A percentile compares a stretch with the other conserved stretches of the same genome.
phyloP scores from a whole-genome alignment of 2,329 filamentous ascomycete genomes.

The Venturia aucupariae region DNA sequence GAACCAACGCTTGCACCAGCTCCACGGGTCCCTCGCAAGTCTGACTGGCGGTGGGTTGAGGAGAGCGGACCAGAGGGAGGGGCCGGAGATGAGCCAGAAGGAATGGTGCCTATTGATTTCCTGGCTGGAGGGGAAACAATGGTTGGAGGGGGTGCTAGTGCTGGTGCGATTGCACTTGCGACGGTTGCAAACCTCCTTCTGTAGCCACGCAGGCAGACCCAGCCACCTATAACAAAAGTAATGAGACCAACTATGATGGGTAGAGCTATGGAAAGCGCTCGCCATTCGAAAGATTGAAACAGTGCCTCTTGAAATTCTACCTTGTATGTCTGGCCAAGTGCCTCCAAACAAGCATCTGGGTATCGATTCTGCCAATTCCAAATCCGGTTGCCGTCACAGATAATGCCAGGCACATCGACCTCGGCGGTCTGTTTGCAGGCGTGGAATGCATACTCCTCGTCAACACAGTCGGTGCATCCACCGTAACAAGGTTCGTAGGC shows the following conservation, averaged over 20 bases:
- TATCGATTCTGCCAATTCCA: slow-evolving; percentile 14
- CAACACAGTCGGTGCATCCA: slow-evolving; percentile 11
- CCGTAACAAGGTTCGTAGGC: slow-evolving; percentile 12
- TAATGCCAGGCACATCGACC: slow-evolving; percentile 5
- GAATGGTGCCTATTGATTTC: background rate
- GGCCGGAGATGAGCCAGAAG: background rate
- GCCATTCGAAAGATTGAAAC: background rate
- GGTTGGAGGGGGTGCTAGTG: background rate
- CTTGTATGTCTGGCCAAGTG: slow-evolving; percentile 8
- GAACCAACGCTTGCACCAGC: background rate
- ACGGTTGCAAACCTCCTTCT: background rate
- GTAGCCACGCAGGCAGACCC: background rate
- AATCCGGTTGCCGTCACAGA: slow-evolving; percentile 13
- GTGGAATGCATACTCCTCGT: background rate
- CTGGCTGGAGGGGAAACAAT: background rate
- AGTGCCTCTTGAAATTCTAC: background rate
- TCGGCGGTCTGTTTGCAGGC: slow-evolving; percentile 8
- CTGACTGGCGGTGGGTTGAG: no score
- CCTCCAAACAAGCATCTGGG: slow-evolving; percentile 9
- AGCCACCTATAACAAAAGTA: background rate
- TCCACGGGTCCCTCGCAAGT: background rate
- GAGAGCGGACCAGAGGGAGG: background rate
- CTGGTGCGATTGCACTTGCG: background rate
- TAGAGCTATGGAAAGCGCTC: background rate
- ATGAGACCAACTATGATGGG: background rate